Conservation (phyloP, 306 rosid genomes). For the Nissolia schottii region DNA sequence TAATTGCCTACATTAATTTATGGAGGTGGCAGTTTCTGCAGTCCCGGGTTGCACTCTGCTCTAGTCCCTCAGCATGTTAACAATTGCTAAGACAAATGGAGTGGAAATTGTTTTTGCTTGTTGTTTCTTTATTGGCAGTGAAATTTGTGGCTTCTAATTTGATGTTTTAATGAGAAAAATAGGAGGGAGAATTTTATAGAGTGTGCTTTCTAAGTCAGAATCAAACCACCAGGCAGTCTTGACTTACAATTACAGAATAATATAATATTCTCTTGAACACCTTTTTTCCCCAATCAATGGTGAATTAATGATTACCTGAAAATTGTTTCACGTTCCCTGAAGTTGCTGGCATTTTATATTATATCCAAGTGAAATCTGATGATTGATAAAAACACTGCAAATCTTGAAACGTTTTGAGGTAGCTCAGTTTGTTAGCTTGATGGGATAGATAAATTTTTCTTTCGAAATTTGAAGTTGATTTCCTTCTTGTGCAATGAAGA, state of each 20-base stretch:
- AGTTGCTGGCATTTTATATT: background rate
- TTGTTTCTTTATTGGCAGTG: background rate
- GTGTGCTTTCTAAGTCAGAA: background rate
- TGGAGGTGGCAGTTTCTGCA: background rate
- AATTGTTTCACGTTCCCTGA: background rate
- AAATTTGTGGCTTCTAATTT: background rate
- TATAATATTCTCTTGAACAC: background rate
- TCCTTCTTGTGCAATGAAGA: background rate
- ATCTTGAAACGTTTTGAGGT: background rate
- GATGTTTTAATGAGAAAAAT: background rate
- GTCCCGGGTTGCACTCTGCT: background rate
- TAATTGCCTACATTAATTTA: background rate
- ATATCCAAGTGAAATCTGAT: background rate
- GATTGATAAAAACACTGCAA: background rate
- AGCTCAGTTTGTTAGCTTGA: slow-evolving; percentile 2
- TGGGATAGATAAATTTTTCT: background rate
- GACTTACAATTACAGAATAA: background rate
- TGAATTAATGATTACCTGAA: background rate
- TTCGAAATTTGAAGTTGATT: background rate
- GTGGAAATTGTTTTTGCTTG: background rate
- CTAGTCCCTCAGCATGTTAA: background rate
- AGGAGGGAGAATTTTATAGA: background rate
- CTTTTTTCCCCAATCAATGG: background rate
- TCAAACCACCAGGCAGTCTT: background rate
- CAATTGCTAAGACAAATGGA: background rate